Conservation (phyloP, 805 yeast genomes). For the Saccharomycopsis schoenii region DNA sequence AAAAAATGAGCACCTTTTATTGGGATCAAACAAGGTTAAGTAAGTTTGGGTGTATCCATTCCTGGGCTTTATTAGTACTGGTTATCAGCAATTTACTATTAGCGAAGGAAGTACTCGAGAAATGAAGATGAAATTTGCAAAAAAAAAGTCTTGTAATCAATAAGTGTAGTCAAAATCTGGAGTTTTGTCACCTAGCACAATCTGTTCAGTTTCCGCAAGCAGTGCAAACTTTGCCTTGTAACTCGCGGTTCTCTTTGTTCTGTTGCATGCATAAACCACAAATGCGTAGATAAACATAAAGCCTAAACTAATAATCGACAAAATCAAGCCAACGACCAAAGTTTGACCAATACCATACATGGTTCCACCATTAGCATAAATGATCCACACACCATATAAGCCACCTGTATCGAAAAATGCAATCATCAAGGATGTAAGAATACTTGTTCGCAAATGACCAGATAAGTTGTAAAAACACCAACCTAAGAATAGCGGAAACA, state of each 20-base stretch:
- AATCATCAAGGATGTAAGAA: slow-evolving; percentile 49
- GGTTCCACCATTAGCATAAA: slow-evolving; percentile 18
- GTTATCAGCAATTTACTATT: no score
- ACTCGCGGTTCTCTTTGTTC: slow-evolving; percentile 20
- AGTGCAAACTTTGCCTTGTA: slow-evolving; percentile 12
- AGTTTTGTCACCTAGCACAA: slow-evolving; percentile 13
- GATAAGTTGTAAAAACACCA: slow-evolving; percentile 55
- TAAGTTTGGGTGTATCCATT: no score
- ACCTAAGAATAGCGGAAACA: slow-evolving; percentile 61
- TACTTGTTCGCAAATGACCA: slow-evolving; percentile 52
- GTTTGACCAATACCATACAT: not conserved
- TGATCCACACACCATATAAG: slow-evolving; percentile 41
- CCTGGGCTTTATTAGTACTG: no score
- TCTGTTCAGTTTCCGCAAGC: slow-evolving; percentile 9
- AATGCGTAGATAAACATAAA: slow-evolving; percentile 23
- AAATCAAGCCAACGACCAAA: not conserved
- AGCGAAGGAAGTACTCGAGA: not conserved
- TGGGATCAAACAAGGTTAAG: no score
- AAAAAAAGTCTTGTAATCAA: not conserved
- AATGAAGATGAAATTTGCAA: not conserved
- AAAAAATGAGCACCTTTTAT: no score
- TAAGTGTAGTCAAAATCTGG: slow-evolving; percentile 15
- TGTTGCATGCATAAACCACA: slow-evolving; percentile 23
- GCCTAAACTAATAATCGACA: not conserved
- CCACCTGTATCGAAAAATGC: slow-evolving; percentile 61